phyloP scores from a whole-genome alignment of 2,329 filamentous ascomycete species.

The Shiraia bambusicola region DNA sequence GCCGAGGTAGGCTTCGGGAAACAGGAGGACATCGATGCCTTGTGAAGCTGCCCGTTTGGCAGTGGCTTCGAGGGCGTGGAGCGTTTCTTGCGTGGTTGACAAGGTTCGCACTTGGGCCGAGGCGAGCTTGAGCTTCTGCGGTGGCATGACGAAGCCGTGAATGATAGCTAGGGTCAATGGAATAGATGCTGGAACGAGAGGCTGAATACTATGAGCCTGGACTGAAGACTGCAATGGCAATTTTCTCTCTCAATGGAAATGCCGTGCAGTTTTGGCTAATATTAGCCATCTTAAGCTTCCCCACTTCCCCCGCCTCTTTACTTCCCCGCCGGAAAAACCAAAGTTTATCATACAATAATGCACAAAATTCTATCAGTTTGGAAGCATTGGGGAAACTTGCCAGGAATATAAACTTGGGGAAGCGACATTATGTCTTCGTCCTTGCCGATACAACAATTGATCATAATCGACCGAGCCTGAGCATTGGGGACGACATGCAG shows the following conservation, averaged over 20 bases:
- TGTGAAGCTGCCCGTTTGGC: constrained; percentile 63
- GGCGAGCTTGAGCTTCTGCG: constrained; percentile 51
- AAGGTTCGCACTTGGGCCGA: constrained; percentile 53
- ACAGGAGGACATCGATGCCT: constrained; percentile 71
- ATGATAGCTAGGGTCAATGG: background rate
- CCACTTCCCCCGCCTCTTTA: constrained; percentile 8
- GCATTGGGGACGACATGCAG: too few relatives aligned
- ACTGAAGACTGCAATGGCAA: background rate
- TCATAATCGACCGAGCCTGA: too few relatives aligned
- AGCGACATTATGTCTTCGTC: too few relatives aligned
- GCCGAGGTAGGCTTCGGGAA: constrained; percentile 89
- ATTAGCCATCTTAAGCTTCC: constrained; percentile 4
- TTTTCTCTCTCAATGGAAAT: background rate
- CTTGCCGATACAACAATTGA: too few relatives aligned
- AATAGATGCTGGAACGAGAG: too few relatives aligned
- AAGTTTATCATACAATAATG: too few relatives aligned
- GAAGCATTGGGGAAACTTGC: too few relatives aligned
- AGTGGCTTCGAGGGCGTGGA: constrained; percentile 64
- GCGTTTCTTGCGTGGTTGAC: constrained; percentile 57
- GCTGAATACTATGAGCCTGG: background rate
- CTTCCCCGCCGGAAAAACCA: too few relatives aligned
- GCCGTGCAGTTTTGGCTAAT: background rate
- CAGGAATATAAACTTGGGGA: too few relatives aligned
- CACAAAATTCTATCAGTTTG: too few relatives aligned
- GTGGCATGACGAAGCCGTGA: constrained; percentile 32